phyloP scores from a whole-genome alignment of 106 monocot species.

The Hemerocallis citrina region DNA sequence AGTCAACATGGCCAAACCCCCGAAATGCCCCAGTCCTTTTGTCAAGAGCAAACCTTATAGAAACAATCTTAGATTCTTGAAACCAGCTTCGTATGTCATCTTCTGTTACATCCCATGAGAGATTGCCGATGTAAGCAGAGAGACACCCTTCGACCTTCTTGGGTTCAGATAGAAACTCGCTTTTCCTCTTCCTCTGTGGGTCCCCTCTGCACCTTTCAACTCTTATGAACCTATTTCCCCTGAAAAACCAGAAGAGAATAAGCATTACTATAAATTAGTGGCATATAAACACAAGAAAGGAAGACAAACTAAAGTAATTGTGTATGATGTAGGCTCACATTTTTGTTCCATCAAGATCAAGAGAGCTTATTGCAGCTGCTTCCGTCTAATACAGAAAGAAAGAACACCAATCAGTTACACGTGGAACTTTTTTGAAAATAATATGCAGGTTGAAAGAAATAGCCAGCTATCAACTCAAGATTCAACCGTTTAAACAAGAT shows the following conservation, averaged over 20 bases:
- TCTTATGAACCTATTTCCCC: conserved; percentile 55
- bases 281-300: background rate
- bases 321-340: conserved; percentile 16
- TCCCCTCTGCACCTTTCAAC: conserved; percentile 55
- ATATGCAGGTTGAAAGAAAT: too few species aligned
- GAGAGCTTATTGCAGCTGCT: conserved; percentile 19
- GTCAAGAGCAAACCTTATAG: conserved; percentile 48
- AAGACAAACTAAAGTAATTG: background rate
- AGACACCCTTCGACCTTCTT: conserved; percentile 46
- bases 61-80: conserved; percentile 33
- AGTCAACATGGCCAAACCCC: conserved; percentile 64
- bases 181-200: conserved; percentile 38
- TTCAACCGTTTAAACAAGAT: too few species aligned
- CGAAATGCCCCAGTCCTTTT: conserved; percentile 42
- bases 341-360: conserved; percentile 35
- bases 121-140: conserved; percentile 62
- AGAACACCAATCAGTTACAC: background rate
- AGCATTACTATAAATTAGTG: background rate
- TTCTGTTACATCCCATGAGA: conserved; percentile 60
- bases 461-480: too few species aligned
- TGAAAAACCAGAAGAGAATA: conserved; percentile 1
- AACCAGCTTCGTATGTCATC: conserved; percentile 41
- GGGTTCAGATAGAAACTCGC: conserved; percentile 40
- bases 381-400: conserved; percentile 21
- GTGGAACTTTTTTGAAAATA: too few species aligned